Evolutionary conservation across 2,329 filamentous ascomycete genomes (phyloP), one percentile per base, ranked within the genome.

Genomic region (Bimuria novae-zelandiae): DNA sequence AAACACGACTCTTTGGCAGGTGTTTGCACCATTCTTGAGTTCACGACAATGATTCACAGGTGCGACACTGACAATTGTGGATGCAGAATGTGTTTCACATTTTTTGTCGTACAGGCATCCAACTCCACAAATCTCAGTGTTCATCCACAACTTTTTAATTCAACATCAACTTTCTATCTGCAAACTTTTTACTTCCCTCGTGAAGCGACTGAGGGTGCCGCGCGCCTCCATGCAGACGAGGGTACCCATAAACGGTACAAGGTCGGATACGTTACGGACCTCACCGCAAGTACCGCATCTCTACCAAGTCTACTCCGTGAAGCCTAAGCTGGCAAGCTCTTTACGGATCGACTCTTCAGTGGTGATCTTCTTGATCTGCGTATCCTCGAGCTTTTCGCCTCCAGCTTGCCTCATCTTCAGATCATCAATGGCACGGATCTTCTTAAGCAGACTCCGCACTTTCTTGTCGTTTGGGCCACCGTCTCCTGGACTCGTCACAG

Each of bases 361-460:
- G 51, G 85, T 84, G 65, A 99, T 99, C 84, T 99, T 99, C 82
- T 96, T 95, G 76, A 99, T 86, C 79, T 99, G 94, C 27, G 94
- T 99, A 70, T 97, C 93, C 78, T 99, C 94, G 55, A 99, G 79
- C 82, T 97, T 97, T 82, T 99, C 94, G 4, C 93, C 93, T 29
- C 89, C 88, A 2, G 93, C 94, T 62, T 92, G 86, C 51, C 94
- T 86, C 92, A 97, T 97, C 81, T 97, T 96, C 56, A 99, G 79
- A 73, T 99, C 94, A 71, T 99, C 94, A 70, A 99, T 99, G 10
- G 94, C 94, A 17, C 94, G 86, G 57, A 99, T 89, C 83, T 99
- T 99, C 84, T 99, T 99, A 73, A 96, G 83, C 57, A 99, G 82
- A 54, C 90, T 90, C 51, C 94, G 84, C 57, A 97, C 84, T 81